These are phyloP conservation scores for Didymella keratinophila DNA, from an alignment of 2,329 filamentous ascomycete species.

Conservation along the genomic window DNA sequence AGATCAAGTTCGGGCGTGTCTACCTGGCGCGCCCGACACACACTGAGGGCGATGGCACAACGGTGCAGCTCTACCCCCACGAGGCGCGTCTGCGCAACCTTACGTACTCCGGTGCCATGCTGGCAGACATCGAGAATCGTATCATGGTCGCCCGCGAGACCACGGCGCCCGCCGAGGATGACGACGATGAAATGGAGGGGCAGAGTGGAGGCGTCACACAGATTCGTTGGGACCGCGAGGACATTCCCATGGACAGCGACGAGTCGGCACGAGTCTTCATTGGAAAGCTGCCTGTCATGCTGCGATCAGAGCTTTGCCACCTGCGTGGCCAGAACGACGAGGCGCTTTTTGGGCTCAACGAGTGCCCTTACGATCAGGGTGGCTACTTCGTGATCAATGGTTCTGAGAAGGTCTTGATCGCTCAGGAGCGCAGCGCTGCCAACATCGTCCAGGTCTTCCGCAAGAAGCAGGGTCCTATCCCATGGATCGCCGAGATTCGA, in stretches of 20 bases:
- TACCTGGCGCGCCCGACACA: slow-evolving; percentile 89
- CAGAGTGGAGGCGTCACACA: slow-evolving; percentile 43
- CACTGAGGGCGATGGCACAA: slow-evolving; percentile 90
- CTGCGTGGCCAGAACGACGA: slow-evolving; percentile 84
- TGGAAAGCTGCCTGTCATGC: slow-evolving; percentile 95
- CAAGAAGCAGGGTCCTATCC: slow-evolving; percentile 93
- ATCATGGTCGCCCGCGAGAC: slow-evolving; percentile 84
- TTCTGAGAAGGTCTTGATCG: slow-evolving; percentile 97
- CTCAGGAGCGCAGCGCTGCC: slow-evolving; percentile 94
- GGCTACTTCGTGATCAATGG: slow-evolving; percentile 99
- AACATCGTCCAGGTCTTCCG: slow-evolving; percentile 99
- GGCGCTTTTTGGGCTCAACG: slow-evolving; percentile 87
- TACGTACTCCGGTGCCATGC: slow-evolving; percentile 92
- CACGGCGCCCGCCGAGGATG: slow-evolving; percentile 69
- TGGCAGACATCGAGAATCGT: slow-evolving; percentile 85
- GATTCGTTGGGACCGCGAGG: slow-evolving; percentile 59
- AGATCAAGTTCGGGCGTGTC: slow-evolving; percentile 91
- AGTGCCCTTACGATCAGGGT: slow-evolving; percentile 97
- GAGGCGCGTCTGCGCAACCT: slow-evolving; percentile 95
- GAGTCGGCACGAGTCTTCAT: slow-evolving; percentile 83
- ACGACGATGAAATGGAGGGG: slow-evolving; percentile 64
- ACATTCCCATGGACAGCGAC: slow-evolving; percentile 54
- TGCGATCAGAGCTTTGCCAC: slow-evolving; percentile 96
- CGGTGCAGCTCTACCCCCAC: slow-evolving; percentile 86
- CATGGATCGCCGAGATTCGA: slow-evolving; percentile 93